Conservation (phyloP, 2,329 filamentous ascomycete species). For the Septoria linicola region DNA sequence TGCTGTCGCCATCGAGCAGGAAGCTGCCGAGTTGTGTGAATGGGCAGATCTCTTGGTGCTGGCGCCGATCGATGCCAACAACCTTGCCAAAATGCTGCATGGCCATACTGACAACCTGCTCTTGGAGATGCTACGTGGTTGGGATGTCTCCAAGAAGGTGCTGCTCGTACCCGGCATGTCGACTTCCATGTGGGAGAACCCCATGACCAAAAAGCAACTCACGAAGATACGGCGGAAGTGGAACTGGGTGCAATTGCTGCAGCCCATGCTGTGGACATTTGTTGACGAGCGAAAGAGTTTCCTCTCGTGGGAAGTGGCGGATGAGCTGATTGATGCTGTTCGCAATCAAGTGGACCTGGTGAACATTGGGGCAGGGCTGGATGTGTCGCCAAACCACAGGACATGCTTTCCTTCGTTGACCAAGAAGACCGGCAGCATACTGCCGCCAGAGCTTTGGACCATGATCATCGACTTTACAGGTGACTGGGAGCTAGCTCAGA, state of each 20-base stretch:
- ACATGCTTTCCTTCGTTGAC: slow-evolving; percentile 38
- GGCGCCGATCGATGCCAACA: slow-evolving; percentile 80
- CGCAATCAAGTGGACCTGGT: slow-evolving; percentile 75
- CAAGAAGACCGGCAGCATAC: slow-evolving; percentile 37
- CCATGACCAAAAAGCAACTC: slow-evolving; percentile 82
- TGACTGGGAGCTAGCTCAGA: slow-evolving; percentile 88
- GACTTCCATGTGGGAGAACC: slow-evolving; percentile 83
- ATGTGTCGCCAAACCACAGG: slow-evolving; percentile 42
- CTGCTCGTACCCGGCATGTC: slow-evolving; percentile 88
- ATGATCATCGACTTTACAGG: slow-evolving; percentile 79
- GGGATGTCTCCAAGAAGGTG: slow-evolving; percentile 83
- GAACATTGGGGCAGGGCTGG: slow-evolving; percentile 69
- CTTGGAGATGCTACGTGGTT: slow-evolving; percentile 76
- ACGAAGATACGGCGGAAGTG: slow-evolving; percentile 79
- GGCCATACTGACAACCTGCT: slow-evolving; percentile 79
- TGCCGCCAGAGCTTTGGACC: slow-evolving; percentile 87
- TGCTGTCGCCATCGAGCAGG: slow-evolving; percentile 37
- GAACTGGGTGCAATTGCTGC: slow-evolving; percentile 80
- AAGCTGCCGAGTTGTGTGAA: slow-evolving; percentile 67
- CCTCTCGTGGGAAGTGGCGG: slow-evolving; percentile 58
- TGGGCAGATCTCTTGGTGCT: slow-evolving; percentile 88
- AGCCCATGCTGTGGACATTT: slow-evolving; percentile 81
- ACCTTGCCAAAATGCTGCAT: slow-evolving; percentile 81
- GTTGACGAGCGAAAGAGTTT: slow-evolving; percentile 50
- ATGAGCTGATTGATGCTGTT: slow-evolving; percentile 70